phyloP scores from a whole-genome alignment of 768 basidiomycete genomes.

The Lactifluus subvellereus region DNA sequence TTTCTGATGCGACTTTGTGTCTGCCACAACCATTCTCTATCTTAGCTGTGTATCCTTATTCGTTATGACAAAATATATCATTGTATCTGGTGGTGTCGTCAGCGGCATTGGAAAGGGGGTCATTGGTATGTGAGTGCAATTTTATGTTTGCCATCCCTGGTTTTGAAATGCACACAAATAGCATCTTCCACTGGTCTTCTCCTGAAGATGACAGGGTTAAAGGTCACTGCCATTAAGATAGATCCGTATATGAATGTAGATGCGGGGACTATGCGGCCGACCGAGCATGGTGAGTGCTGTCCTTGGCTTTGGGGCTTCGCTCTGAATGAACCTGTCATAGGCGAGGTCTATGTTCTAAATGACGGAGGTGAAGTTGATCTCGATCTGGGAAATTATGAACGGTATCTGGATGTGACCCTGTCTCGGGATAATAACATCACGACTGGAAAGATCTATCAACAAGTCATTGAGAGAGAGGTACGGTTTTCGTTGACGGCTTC shows the following conservation, averaged over 20 bases:
- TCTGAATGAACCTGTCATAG: conserved; percentile 33
- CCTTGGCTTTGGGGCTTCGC: conserved; percentile 4
- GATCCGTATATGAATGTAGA: conserved; percentile 99
- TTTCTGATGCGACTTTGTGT: conserved; percentile 1
- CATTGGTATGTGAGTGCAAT: conserved; percentile 62
- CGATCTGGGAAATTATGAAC: conserved; percentile 97
- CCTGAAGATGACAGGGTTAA: conserved; percentile 90
- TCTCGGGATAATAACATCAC: conserved; percentile 97
- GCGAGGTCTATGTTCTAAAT: conserved; percentile 97
- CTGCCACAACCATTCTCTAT: background rate
- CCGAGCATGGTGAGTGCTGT: conserved; percentile 79
- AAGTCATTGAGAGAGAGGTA: conserved; percentile 97
- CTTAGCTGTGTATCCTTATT: background rate
- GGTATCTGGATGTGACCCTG: conserved; percentile 92
- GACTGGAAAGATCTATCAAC: conserved; percentile 94
- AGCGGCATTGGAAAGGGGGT: conserved; percentile 99
- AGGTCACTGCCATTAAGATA: conserved; percentile 99
- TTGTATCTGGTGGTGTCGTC: conserved; percentile 95
- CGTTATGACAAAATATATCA: conserved; percentile 88
- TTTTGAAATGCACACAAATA: conserved; percentile 33
- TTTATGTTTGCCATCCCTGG: conserved; percentile 26
- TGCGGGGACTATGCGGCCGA: conserved; percentile 97
- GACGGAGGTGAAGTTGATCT: conserved; percentile 98
- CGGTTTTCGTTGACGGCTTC: conserved; percentile 26
- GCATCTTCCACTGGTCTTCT: conserved; percentile 96